phyloP scores from a whole-genome alignment of 345 rosid genomes.

The Pistacia atlantica region DNA sequence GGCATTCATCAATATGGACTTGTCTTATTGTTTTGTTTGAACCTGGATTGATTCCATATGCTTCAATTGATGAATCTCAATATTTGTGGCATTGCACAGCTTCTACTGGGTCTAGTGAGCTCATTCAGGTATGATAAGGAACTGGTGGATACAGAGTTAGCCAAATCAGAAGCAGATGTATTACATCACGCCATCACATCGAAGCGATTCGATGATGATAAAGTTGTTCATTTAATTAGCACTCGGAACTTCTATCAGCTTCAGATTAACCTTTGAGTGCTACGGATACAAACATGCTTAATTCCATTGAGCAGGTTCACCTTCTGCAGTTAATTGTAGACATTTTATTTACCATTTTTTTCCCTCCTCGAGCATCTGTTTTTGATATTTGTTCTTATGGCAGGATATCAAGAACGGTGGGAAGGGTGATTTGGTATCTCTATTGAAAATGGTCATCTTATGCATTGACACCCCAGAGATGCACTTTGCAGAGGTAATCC shows the following conservation, averaged over 20 bases:
- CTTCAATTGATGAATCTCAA: neutral
- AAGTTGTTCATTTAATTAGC: conserved; percentile 57
- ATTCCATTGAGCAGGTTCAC: conserved; percentile 62
- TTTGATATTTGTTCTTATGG: conserved; percentile 6
- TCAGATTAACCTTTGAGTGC: conserved; percentile 62
- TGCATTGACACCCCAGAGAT: conserved; percentile 75
- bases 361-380: neutral
- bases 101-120: conserved; percentile 67
- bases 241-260: conserved; percentile 79
- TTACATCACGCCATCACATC: conserved; percentile 59
- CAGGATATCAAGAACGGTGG: conserved; percentile 69
- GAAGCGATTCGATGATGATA: conserved; percentile 65
- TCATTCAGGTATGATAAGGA: conserved; percentile 80
- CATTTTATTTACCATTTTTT: neutral
- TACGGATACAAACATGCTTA: conserved; percentile 57
- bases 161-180: conserved; percentile 62
- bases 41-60: neutral
- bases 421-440: conserved; percentile 53
- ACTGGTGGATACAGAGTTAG: conserved; percentile 49
- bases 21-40: neutral
- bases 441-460: conserved; percentile 47
- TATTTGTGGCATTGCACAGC: conserved; percentile 38
- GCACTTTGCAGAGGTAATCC: conserved; percentile 78
- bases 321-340: conserved; percentile 12
- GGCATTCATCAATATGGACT: neutral